A percentile compares a stretch with the other conserved stretches of the same genome.
phyloP scores from a whole-genome alignment of 176 grass and related monocot species.

The Rhynchospora tenuis region DNA sequence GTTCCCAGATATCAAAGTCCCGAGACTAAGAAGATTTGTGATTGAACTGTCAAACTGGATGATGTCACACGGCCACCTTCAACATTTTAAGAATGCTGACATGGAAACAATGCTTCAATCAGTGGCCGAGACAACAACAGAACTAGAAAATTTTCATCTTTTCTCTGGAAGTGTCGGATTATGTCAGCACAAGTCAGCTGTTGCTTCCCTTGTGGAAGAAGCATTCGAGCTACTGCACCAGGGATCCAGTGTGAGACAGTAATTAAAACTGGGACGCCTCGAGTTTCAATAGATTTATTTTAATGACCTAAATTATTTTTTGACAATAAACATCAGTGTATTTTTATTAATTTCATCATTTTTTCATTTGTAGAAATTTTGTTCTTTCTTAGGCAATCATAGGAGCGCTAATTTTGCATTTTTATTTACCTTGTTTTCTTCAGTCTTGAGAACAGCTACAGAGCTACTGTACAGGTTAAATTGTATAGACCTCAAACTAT shows the following conservation, averaged over 20 bases:
- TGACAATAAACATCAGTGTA: background rate
- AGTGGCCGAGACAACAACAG: conserved; percentile 55
- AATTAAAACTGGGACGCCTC: background rate
- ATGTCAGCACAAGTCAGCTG: conserved; percentile 28
- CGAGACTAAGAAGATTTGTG: conserved; percentile 41
- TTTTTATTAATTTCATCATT: background rate
- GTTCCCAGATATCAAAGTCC: conserved; percentile 43
- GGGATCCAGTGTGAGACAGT: conserved; percentile 1
- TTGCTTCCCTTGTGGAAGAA: conserved; percentile 37
- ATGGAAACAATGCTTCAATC: conserved; percentile 28
- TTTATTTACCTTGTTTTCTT: background rate
- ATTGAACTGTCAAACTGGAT: conserved; percentile 41
- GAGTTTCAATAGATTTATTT: background rate
- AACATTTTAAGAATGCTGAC: conserved; percentile 23
- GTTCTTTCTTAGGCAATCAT: background rate
- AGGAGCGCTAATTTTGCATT: background rate
- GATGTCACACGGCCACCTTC: conserved; percentile 7
- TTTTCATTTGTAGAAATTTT: background rate
- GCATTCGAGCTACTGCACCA: conserved; percentile 27
- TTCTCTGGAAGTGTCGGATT: conserved; percentile 63
- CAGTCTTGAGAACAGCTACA: background rate
- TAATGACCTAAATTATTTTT: background rate
- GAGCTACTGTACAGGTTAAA: background rate
- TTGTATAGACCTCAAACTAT: background rate
- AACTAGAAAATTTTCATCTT: conserved; percentile 70